These are phyloP conservation scores for Boletus insuetus DNA, from an alignment of 768 basidiomycete genomes.

Conservation along the genomic window DNA sequence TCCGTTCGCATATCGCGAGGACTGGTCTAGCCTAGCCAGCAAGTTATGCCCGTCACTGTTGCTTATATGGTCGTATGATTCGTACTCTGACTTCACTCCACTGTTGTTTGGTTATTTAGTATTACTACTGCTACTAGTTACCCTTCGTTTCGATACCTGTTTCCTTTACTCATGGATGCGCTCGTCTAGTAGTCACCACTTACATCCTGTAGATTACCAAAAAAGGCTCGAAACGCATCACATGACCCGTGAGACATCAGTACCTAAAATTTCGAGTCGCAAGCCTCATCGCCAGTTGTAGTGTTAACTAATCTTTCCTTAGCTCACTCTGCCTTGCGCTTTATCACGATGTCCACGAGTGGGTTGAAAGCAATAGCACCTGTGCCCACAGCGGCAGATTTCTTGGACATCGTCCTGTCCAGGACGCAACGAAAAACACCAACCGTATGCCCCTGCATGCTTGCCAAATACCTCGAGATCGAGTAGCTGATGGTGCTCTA, in stretches of 20 bases:
- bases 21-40: slow-evolving; percentile 39
- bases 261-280: slow-evolving; percentile 12
- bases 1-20: slow-evolving; percentile 61
- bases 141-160: slow-evolving; percentile 27
- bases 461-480: not conserved
- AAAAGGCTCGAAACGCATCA: not conserved
- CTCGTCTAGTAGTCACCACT: slow-evolving; percentile 19
- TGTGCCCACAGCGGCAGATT: slow-evolving; percentile 95
- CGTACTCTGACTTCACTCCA: slow-evolving; percentile 8
- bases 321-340: not conserved
- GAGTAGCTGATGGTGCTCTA: slow-evolving; percentile 27
- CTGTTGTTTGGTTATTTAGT: slow-evolving; percentile 16
- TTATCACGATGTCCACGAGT: slow-evolving; percentile 66
- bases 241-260: slow-evolving; percentile 9
- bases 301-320: not conserved
- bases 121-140: slow-evolving; percentile 25
- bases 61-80: slow-evolving; percentile 8
- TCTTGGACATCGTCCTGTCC: slow-evolving; percentile 89
- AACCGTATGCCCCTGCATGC: slow-evolving; percentile 49
- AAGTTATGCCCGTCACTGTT: not conserved
- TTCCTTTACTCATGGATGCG: slow-evolving; percentile 15
- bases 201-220: slow-evolving; percentile 21
- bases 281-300: not conserved
- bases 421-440: slow-evolving; percentile 98
- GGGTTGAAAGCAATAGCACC: slow-evolving; percentile 96